Base-by-base conservation (phyloP, 176 grass and related monocot genomes). In the Tillandsia leiboldiana region DNA sequence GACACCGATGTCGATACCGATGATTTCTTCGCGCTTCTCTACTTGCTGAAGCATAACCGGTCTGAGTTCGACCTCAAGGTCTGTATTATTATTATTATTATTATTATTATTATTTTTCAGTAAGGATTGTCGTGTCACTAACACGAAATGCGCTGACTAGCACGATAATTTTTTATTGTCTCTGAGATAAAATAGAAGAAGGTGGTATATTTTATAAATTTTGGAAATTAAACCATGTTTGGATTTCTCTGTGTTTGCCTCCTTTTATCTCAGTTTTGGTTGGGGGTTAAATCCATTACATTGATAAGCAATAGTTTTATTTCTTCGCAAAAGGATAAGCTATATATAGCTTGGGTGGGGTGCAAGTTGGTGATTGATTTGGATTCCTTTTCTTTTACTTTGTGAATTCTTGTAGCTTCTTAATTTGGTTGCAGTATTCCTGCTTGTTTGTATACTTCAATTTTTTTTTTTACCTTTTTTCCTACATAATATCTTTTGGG, bases 41-140 rank as follows among this genome's bases (percentile, higher is more conserved):
- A 97, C 79, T 7, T 97, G 64, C 77, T 97, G n/a, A 97, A 92
- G 73, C 93, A 97, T 33, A 84, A 90, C 56, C 79, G 59, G 12
- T 86, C 87, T 10, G 81, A 90, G 81, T 87, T 96, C 49, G 87
- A 90, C 18, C 78, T 96, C 83, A 66, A 96, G 87, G 91, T 89
- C n/a, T 28, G 63, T 63, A 64, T 66, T 28, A 20, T 20, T 20
- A 20, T 20, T 20, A 20, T n/a, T n/a, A n/a, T n/a, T n/a, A n/a
- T n/a, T n/a, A n/a, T n/a, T 63, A 64, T 66, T 28, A 20, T 20
- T 20, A 20, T 20, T 20, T n/a, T n/a, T n/a, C n/a, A n/a, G n/a
- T n/a, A n/a, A 3, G 70, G 20, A 51, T 12, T 53, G 23, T 64
- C 3, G 24, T 3, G 20, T 75, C 26, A 12, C 11, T 50, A 11